Evolutionary conservation across 2,329 filamentous ascomycete species (phyloP), one percentile per base, ranked within the genome.

Genomic region (Alternaria solani): DNA sequence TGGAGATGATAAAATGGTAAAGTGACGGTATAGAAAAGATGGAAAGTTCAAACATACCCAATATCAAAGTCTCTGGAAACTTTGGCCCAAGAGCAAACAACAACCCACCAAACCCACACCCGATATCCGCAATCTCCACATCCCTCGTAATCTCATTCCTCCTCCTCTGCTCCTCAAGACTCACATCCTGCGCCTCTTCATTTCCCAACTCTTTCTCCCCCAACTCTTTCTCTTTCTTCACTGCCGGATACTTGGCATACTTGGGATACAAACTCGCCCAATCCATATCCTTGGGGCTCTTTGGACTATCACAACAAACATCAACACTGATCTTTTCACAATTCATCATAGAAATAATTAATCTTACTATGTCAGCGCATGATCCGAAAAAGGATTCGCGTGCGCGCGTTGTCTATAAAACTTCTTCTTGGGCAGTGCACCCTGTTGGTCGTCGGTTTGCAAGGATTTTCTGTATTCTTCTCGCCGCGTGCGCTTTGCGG

Each of bases 351-450:
- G 20, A 23, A 23, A 23, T 23, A 8, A 1, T 18, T 25, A 7
- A 5, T 7, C 57, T 23, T 86, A 96, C 95, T 99, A 99, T 72
- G 86, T 85, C 76, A 99, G 84, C 59, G 87, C 84, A 82, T 99
- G 95, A 74, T 99, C 95, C 3, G 94, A 97, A 81, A 99, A 99
- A 7, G 94, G 94, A 82, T 99, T 99, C 64, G 95, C 95, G 81
- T 99, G 95, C 38, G 95, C 95, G 78, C 95, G 88, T 80, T 99
- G 95, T 57, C 95, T 88, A 79, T 97, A 99, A 82, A 95, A 97
- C 82, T 91, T 94, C 85, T 99, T 99, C 80, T 92, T 90, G 9
- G 95, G 95, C 71, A 97, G 81, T 71, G 88, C 85, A 7, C 87
- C 80, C 63, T 79, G 75, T 59, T 81, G 74, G n/a, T 77, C 77